Evolutionary conservation across 495 filamentous ascomycete species (phyloP), one percentile per base, ranked within the genome.

Genomic region (Lasiosphaeriaceae sp.): DNA sequence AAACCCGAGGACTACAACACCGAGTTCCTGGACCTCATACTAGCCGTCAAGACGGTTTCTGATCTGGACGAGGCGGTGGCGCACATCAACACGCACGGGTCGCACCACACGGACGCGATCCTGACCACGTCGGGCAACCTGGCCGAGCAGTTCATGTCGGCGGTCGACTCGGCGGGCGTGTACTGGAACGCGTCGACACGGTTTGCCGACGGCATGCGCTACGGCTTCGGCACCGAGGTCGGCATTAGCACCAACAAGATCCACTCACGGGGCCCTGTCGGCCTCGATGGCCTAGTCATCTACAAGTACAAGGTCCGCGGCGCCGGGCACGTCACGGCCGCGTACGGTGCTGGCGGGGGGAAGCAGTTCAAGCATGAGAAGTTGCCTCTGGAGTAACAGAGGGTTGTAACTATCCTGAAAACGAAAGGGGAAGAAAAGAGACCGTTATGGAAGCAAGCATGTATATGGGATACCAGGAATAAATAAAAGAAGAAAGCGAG

Each of bases 211-310:
- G 94, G 94, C 2, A 96, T 95, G 86, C 81, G 94, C 26, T 99
- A 90, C 71, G 94, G 94, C 2, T 97, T 99, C 74, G 94, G 94
- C 31, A 97, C 94, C 0, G 94, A 99, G 71, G 94, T 98, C 2
- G 94, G 94, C 39, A 96, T 98, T 69, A 95, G 90, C 72, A 98
- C 94, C 45, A 98, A 97, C 74, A 98, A 97, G 74, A 96, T 98
- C 52, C 94, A 98, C 66, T 88, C 90, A 8, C 79, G 94, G 37
- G 94, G 94, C 1, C 94, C 94, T 0, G 94, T 98, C 12, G 94
- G 94, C 16, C 73, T 98, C 45, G 93, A 97, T 67, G 94, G 94
- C 0, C 72, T 98, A 71, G 96, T 90, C 74, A 96, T 97, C 55
- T 96, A 98, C 66, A 96, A 96, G 77, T 98, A 97, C 78, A 78